Percentiles rank a stretch among this genome's conserved stretches.
Evolutionary conservation across 2,329 filamentous ascomycete genomes (phyloP).

Genomic region (Thermochaetoides dissita): DNA sequence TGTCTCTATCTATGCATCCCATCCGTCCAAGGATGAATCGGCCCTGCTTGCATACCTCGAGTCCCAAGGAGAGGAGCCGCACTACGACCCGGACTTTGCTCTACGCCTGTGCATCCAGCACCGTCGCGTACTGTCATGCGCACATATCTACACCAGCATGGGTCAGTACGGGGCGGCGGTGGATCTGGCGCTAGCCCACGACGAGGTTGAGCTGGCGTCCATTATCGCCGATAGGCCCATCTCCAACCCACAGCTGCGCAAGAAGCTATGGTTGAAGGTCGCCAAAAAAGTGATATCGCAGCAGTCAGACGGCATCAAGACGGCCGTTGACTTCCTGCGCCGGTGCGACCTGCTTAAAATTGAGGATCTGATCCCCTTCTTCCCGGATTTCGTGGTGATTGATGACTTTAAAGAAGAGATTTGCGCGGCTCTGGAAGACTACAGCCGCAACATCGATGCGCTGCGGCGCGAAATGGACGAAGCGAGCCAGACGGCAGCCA

Average conservation of each 20-base stretch:
- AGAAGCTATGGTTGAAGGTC: conserved; percentile 90
- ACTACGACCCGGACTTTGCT: conserved; percentile 91
- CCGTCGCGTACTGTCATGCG: conserved; percentile 80
- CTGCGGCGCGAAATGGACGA: conserved; percentile 94
- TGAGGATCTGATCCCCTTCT: conserved; percentile 94
- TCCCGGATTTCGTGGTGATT: conserved; percentile 95
- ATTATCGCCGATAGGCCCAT: conserved; percentile 78
- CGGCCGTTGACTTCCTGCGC: conserved; percentile 84
- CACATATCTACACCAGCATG: conserved; percentile 97
- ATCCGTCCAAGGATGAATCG: conserved; percentile 69
- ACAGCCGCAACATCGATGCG: conserved; percentile 76
- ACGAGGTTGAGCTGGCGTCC: conserved; percentile 78
- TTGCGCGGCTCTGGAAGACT: conserved; percentile 82
- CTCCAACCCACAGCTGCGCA: conserved; percentile 65
- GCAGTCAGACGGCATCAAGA: conserved; percentile 74
- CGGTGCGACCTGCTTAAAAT: conserved; percentile 85
- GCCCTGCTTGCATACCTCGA: conserved; percentile 80
- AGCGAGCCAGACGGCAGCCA: conserved; percentile 69
- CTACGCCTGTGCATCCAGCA: conserved; percentile 91
- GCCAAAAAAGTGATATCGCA: conserved; percentile 87
- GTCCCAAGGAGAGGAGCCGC: conserved; percentile 71
- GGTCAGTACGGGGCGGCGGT: conserved; percentile 87
- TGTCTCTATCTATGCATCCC: conserved; percentile 87
- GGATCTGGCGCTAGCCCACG: conserved; percentile 77
- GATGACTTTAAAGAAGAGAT: conserved; percentile 99